These are phyloP conservation scores for Xylaria sp. DNA, from an alignment of 2,329 filamentous ascomycete species.

Conservation along the genomic window DNA sequence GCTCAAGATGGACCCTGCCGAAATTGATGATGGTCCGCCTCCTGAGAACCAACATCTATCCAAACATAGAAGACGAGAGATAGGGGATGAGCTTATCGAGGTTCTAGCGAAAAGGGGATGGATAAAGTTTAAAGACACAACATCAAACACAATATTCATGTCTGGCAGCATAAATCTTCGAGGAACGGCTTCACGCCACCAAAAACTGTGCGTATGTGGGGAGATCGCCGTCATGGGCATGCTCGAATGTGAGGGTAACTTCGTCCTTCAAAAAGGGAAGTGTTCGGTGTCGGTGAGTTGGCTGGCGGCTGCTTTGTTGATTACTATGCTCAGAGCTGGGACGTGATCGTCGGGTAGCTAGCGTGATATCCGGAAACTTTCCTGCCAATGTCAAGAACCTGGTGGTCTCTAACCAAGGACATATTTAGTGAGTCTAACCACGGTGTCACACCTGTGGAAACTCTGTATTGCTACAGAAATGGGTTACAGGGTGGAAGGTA, in stretches of 20 bases:
- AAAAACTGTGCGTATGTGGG: constrained; percentile 12
- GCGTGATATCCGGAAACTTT: background rate
- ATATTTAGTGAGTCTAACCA: constrained; percentile 11
- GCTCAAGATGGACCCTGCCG: constrained; percentile 1
- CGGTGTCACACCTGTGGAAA: background rate
- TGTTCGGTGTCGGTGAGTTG: constrained; percentile 8
- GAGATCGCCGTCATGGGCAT: background rate
- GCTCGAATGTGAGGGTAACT: constrained; percentile 14
- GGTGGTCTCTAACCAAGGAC: background rate
- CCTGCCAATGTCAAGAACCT: constrained; percentile 13
- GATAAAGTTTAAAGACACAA: background rate
- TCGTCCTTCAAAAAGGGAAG: constrained; percentile 10
- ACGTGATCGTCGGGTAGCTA: background rate
- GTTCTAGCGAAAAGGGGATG: background rate
- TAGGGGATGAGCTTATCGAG: background rate
- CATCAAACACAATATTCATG: constrained; percentile 11
- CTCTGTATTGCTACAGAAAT: background rate
- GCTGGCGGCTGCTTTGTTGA: background rate
- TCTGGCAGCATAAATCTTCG: background rate
- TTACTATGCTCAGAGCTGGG: background rate
- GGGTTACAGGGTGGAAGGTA: too few relatives aligned
- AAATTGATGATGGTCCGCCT: background rate
- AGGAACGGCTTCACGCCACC: constrained; percentile 11
- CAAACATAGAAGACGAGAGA: background rate
- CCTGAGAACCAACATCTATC: background rate